A percentile compares a stretch with the other conserved stretches of the same genome.
These are phyloP conservation scores for Persicaria maculosa DNA, from an alignment of 148 eudicot genomes.

Conservation along the genomic window DNA sequence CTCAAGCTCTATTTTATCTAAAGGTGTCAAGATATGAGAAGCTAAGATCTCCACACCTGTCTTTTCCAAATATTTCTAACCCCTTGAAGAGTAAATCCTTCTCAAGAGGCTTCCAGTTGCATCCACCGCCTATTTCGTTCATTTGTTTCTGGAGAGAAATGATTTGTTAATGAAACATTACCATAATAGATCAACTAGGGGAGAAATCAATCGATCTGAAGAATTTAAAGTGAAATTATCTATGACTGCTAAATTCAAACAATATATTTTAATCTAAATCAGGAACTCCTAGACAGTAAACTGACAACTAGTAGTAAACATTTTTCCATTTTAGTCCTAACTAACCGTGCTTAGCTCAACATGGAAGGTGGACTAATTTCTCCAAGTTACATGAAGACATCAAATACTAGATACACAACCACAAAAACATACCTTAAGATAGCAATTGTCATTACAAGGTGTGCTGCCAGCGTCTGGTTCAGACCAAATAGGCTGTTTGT, in stretches of 20 bases:
- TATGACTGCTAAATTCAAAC: background rate
- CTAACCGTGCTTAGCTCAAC: background rate
- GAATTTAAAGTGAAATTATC: background rate
- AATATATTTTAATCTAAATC: background rate
- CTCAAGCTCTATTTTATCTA: constrained; percentile 3
- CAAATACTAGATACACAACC: background rate
- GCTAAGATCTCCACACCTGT: constrained; percentile 42
- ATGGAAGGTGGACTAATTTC: background rate
- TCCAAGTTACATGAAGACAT: background rate
- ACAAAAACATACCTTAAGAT: constrained; percentile 49
- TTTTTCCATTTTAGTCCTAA: background rate
- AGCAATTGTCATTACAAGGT: constrained; percentile 87
- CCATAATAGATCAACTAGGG: background rate
- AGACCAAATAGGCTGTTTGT: constrained; percentile 43
- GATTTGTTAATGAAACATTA: constrained; percentile 12
- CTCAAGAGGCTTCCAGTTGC: constrained; percentile 76
- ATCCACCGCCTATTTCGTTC: constrained; percentile 19
- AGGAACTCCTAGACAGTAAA: background rate
- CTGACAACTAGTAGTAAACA: background rate
- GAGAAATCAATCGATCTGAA: background rate
- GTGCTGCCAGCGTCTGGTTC: constrained; percentile 48
- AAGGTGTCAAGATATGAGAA: background rate
- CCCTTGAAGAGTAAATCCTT: constrained; percentile 79
- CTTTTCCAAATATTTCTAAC: constrained; percentile 82
- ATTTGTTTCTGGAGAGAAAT: constrained; percentile 18